A percentile compares a stretch with the other conserved stretches of the same genome.
Conservation (phyloP, 2,329 filamentous ascomycete genomes). For the Coniochaeta ligniaria region DNA sequence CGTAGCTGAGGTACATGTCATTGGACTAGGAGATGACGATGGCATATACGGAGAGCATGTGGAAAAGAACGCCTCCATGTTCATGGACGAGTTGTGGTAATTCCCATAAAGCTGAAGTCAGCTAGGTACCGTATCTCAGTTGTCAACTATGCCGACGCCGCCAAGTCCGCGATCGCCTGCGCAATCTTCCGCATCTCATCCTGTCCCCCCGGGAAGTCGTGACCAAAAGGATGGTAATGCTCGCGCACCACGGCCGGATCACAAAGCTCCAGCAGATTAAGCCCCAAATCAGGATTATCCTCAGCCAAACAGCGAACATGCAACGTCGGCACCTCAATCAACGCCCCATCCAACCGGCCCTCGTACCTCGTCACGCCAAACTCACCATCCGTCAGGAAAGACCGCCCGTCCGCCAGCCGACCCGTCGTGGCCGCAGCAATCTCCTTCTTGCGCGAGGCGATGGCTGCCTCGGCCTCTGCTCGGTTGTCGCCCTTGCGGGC, state of each 20-base stretch:
- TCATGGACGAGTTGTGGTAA: neutral
- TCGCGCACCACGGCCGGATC: neutral
- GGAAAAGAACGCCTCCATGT: neutral
- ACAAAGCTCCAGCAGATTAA: neutral
- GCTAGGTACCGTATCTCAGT: too few relatives aligned
- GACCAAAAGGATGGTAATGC: neutral
- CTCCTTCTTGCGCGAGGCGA: neutral
- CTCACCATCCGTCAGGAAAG: neutral
- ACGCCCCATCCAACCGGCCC: neutral
- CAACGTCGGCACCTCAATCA: neutral
- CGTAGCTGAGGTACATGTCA: neutral
- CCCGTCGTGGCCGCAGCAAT: neutral
- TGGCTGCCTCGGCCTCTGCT: neutral
- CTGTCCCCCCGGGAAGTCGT: neutral
- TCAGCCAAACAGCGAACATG: neutral
- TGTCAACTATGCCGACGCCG: neutral
- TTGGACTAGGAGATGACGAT: neutral
- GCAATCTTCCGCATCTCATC: neutral
- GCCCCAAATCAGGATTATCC: neutral
- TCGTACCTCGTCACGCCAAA: neutral
- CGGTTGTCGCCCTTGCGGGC: neutral
- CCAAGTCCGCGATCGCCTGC: neutral
- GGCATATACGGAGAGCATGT: neutral
- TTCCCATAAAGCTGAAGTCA: neutral
- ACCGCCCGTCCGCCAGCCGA: neutral